A percentile compares a stretch with the other conserved stretches of the same genome.
These are phyloP conservation scores for Harringtonia lauricola DNA, from an alignment of 2,329 filamentous ascomycete genomes.

Conservation along the genomic window DNA sequence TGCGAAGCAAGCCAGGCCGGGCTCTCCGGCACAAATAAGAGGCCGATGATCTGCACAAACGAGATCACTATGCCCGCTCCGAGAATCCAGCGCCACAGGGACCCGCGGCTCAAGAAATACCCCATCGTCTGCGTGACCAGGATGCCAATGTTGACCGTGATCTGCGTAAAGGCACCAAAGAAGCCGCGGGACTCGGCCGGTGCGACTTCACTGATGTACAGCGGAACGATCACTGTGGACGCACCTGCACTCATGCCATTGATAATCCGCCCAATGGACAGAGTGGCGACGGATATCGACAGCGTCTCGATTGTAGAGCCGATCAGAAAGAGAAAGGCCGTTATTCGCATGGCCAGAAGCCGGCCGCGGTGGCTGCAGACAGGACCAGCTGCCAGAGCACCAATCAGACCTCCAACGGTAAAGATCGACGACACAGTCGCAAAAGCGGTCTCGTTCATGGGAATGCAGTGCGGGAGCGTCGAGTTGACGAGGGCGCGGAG, in stretches of 20 bases:
- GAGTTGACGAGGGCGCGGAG: constrained; percentile 17
- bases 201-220: constrained; percentile 89
- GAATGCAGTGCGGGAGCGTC: constrained; percentile 65
- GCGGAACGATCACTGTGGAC: constrained; percentile 81
- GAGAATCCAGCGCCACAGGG: constrained; percentile 75
- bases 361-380: constrained; percentile 70
- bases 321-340: constrained; percentile 62
- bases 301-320: constrained; percentile 70
- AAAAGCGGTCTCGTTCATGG: constrained; percentile 73
- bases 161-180: constrained; percentile 77
- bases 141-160: constrained; percentile 89
- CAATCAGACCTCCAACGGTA: constrained; percentile 77
- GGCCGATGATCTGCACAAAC: constrained; percentile 52
- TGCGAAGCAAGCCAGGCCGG: constrained; percentile 70
- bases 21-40: constrained; percentile 76
- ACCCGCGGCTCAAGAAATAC: constrained; percentile 73
- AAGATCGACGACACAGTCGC: constrained; percentile 84
- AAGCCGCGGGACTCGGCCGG: constrained; percentile 65
- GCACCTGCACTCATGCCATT: constrained; percentile 80
- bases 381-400: constrained; percentile 70
- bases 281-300: constrained; percentile 51
- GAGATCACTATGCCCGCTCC: constrained; percentile 61
- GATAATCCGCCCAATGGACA: constrained; percentile 66
- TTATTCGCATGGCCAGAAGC: constrained; percentile 63
- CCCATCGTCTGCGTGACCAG: constrained; percentile 73